These are phyloP conservation scores for Lentinula aciculospora DNA, from an alignment of 768 basidiomycete genomes.

Conservation along the genomic window DNA sequence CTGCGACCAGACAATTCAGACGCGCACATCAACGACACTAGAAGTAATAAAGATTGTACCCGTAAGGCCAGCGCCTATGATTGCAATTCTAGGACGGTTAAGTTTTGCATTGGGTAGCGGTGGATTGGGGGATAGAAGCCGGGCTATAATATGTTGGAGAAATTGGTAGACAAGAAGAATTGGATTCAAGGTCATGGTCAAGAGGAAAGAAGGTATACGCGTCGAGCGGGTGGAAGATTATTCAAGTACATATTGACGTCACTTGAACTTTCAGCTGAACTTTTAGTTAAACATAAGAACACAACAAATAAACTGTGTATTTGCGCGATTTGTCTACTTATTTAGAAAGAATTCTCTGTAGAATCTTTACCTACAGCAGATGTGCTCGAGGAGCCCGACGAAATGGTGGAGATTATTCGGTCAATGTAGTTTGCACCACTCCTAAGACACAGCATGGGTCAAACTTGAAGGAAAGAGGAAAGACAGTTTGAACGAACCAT, in stretches of 20 bases:
- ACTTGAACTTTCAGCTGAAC: not conserved
- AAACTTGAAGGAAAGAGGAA: not conserved
- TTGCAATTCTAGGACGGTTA: not conserved
- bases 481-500: conserved; percentile 43
- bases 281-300: not conserved
- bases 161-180: conserved; percentile 1
- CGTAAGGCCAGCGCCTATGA: conserved; percentile 1
- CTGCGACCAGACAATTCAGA: not conserved
- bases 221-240: not conserved
- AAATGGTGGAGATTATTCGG: conserved; percentile 74
- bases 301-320: not conserved
- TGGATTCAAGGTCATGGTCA: conserved; percentile 1
- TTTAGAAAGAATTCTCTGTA: conserved; percentile 79
- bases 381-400: conserved; percentile 86
- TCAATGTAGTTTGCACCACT: conserved; percentile 92
- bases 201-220: not conserved
- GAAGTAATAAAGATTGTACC: not conserved
- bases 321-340: no score
- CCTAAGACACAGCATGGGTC: conserved; percentile 31
- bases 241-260: not conserved
- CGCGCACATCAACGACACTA: not conserved
- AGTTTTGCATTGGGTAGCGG: not conserved
- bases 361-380: conserved; percentile 82
- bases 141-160: not conserved
- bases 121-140: not conserved